phyloP scores from a whole-genome alignment of 805 yeast species.

The Schizosaccharomyces osmophilus region DNA sequence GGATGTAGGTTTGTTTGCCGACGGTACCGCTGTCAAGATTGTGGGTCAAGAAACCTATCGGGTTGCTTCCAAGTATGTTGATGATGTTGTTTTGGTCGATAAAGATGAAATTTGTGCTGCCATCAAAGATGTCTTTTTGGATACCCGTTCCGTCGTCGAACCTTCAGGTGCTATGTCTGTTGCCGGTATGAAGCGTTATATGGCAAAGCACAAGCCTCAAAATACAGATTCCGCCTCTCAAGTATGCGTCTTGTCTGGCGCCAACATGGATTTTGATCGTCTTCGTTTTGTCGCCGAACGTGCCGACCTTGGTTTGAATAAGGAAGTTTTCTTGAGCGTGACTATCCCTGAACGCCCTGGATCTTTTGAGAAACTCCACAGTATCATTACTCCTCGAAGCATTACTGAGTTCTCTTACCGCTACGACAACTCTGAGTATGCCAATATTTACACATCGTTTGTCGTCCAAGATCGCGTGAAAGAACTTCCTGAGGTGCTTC shows the following conservation, averaged over 20 bases:
- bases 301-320: constrained; percentile 95
- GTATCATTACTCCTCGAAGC: constrained; percentile 58
- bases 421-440: constrained; percentile 25
- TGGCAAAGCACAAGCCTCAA: constrained; percentile 39
- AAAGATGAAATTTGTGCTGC: constrained; percentile 96
- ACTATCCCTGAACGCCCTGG: constrained; percentile 88
- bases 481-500: constrained; percentile 44
- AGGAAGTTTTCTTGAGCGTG: constrained; percentile 74
- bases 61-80: constrained; percentile 53
- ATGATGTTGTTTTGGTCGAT: constrained; percentile 60
- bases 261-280: constrained; percentile 94
- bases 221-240: constrained; percentile 18
- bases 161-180: constrained; percentile 94
- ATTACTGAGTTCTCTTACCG: constrained; percentile 91
- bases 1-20: constrained; percentile 90
- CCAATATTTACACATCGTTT: constrained; percentile 73
- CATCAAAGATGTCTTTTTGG: constrained; percentile 86
- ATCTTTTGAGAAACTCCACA: constrained; percentile 55
- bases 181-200: constrained; percentile 77
- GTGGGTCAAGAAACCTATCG: constrained; percentile 83
- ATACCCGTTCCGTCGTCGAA: constrained; percentile 78
- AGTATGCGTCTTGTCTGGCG: constrained; percentile 80
- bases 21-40: constrained; percentile 85
- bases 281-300: constrained; percentile 88
- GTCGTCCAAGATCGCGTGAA: constrained; percentile 45